Evolutionary conservation across 164 flowering plant species (phyloP).

Genomic region (Nymphaea thermarum): DNA sequence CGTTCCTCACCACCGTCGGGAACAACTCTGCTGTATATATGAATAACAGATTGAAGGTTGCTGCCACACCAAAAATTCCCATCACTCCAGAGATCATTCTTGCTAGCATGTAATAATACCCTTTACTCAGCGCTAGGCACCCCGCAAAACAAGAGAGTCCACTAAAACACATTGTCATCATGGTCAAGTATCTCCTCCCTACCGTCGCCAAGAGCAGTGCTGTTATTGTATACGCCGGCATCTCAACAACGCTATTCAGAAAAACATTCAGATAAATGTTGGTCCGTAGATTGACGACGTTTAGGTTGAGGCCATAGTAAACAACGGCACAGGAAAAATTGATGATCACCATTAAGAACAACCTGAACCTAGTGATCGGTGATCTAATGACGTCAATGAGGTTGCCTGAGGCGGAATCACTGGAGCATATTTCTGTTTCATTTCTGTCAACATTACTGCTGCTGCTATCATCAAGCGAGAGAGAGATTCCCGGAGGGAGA

Average conservation of each 20-base stretch:
- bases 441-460: background rate
- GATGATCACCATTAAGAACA: slow-evolving; percentile 45
- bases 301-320: slow-evolving; percentile 83
- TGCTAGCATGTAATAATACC: slow-evolving; percentile 21
- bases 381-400: slow-evolving; percentile 45
- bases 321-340: slow-evolving; percentile 58
- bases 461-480: slow-evolving; percentile 44
- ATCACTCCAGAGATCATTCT: slow-evolving; percentile 60
- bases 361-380: slow-evolving; percentile 45
- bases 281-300: slow-evolving; percentile 77
- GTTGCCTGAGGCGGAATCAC: slow-evolving; percentile 13
- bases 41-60: slow-evolving; percentile 71
- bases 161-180: slow-evolving; percentile 71
- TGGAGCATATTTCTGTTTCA: too few species aligned
- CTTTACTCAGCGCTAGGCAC: slow-evolving; percentile 16
- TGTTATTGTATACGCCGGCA: slow-evolving; percentile 75
- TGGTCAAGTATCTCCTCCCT: slow-evolving; percentile 63
- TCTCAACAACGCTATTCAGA: slow-evolving; percentile 66
- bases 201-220: slow-evolving; percentile 45
- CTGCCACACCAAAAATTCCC: slow-evolving; percentile 89
- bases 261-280: slow-evolving; percentile 64
- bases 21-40: slow-evolving; percentile 78
- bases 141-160: slow-evolving; percentile 62
- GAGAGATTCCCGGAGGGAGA: slow-evolving; percentile 35
- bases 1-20: slow-evolving; percentile 90